These are phyloP conservation scores for Rhizopogon sp. DNA, from an alignment of 768 basidiomycete genomes.

Conservation along the genomic window DNA sequence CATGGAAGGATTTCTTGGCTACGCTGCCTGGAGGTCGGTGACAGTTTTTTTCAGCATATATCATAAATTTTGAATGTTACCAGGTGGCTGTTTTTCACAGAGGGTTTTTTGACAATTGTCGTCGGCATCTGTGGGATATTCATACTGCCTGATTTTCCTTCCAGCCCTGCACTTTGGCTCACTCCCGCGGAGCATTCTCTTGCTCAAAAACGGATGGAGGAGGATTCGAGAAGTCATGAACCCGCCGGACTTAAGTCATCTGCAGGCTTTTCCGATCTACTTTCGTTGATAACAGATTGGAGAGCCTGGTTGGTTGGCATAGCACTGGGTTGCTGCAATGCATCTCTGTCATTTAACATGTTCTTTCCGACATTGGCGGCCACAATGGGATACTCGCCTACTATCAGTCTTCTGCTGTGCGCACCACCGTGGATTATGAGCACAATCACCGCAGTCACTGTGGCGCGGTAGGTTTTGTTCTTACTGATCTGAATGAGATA, in stretches of 20 bases:
- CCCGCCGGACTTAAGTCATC: constrained; percentile 35
- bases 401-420: constrained; percentile 62
- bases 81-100: constrained; percentile 67
- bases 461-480: neutral
- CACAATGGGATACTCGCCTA: constrained; percentile 59
- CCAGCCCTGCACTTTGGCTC: constrained; percentile 50
- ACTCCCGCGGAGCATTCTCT: constrained; percentile 46
- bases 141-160: constrained; percentile 68
- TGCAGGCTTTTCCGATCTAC: constrained; percentile 38
- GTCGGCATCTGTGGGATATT: constrained; percentile 47
- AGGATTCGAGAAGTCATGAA: constrained; percentile 49
- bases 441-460: constrained; percentile 25
- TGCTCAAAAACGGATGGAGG: constrained; percentile 51
- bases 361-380: constrained; percentile 71
- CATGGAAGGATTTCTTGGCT: constrained; percentile 64
- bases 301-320: constrained; percentile 75
- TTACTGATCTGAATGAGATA: neutral
- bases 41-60: neutral
- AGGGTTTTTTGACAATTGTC: constrained; percentile 50
- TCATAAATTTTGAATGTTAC: neutral
- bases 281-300: constrained; percentile 61
- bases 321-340: constrained; percentile 45
- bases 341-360: constrained; percentile 66
- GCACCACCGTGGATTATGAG: constrained; percentile 54
- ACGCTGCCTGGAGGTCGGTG: constrained; percentile 62